Evolutionary conservation across 2,329 filamentous ascomycete species (phyloP), one percentile per base, ranked within the genome.

Genomic region (Aspergillus chevalieri): DNA sequence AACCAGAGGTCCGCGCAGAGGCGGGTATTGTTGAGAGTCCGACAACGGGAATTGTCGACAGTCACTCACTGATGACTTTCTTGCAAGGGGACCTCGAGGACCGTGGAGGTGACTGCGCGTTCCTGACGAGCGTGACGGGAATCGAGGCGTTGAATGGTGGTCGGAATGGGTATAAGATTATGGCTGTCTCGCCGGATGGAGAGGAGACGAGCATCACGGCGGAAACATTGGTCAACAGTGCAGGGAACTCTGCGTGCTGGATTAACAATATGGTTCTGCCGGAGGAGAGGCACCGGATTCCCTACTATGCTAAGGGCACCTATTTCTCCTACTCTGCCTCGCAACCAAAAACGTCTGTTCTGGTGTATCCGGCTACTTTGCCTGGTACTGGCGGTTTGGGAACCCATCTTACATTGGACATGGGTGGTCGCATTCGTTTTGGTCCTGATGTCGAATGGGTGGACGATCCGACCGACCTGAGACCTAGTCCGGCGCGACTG

Each of bases 401-500:
- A 44, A 97, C 93, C 0, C 93, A 98, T 69, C 76, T 98, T 15
- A 98, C 93, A 1, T 79, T 97, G 50, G 93, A 98, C 67, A 79
- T 97, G 71, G 80, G 76, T 0, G 91, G 92, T 0, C 82, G 88
- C 1, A 79, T 97, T 41, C 85, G 89, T 34, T 98, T 98, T 68
- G 93, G 93, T 0, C 93, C 93, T 0, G 93, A 98, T 64, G 87
- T 96, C 12, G 89, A 97, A 67, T 97, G 93, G 93, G 85, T 95
- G 0, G 80, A 85, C 44, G 73, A 77, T 1, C 82, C 89, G 0
- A 70, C 72, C 7, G 83, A 95, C 61, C 75, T 95, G n/a, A 74
- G 76, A 1, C 85, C 87, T 14, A 89, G 82, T 56, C 71, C 76
- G 1, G 74, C 74, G 19, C 77, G 87, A 10, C 73, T 95, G 48